Evolutionary conservation across 176 grass and related monocot species (phyloP), one percentile per base, ranked within the genome.

Genomic region (Juncus effusus): DNA sequence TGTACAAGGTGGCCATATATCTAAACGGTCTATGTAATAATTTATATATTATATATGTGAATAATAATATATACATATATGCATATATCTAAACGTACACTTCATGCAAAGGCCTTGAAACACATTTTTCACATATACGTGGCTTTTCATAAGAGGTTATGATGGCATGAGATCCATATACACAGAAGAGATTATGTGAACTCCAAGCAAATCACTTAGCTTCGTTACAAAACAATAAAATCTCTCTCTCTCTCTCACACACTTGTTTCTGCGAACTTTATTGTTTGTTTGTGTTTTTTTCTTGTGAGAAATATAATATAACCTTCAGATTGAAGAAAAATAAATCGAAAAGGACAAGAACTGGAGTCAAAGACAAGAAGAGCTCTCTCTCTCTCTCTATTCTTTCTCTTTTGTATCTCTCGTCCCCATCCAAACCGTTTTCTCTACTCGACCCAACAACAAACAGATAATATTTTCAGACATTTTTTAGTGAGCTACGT

Each of bases 281-380:
- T 15, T 95, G 50, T 76, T 62, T 69, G 76, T 80, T 69, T 63
- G 63, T 39, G 62, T 51, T 61, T 53, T 60, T 58, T 64, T 83
- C 74, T 75, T 78, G 51, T 80, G 63, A 54, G 58, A 62, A 77
- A 83, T 47, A 47, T 47, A 47, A 86, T 74, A 87, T 81, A 82
- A 80, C 79, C 91, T 90, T 96, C 64, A 83, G 81, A 76, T 82
- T 90, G 76, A 96, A 96, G 91, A 80, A 87, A 79, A 79, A 81
- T 81, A 69, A 19, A 80, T 67, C 75, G 79, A 92, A 65, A 84
- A 89, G 67, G 77, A 87, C 83, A 83, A 86, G 82, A 80, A 72
- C 88, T 92, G 85, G 94, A 92, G 94, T 97, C 94, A 92, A 92
- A 97, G 85, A 89, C 82, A 89, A 92, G 94, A 89, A 86, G 82